Percentiles rank a stretch among this genome's conserved stretches.
phyloP scores from a whole-genome alignment of 2,329 filamentous ascomycete genomes.

The Claviceps sp. region DNA sequence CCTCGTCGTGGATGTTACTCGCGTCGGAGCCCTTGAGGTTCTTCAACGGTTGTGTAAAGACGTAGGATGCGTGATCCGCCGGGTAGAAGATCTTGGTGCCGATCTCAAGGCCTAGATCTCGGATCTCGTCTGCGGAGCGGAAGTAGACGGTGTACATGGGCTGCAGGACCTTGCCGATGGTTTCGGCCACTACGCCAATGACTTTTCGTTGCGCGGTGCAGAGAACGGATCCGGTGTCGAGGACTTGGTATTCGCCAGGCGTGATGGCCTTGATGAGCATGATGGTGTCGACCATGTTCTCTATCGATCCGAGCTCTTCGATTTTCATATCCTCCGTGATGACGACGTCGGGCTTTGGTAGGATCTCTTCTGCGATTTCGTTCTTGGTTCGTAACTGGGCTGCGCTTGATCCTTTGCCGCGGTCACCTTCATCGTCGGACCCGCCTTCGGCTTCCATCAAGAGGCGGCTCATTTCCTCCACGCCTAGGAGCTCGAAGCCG shows the following conservation, averaged over 20 bases:
- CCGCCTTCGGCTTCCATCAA: slow-evolving; percentile 73
- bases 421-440: slow-evolving; percentile 62
- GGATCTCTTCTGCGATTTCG: slow-evolving; percentile 50
- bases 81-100: slow-evolving; percentile 70
- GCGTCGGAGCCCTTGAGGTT: slow-evolving; percentile 80
- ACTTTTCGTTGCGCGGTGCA: slow-evolving; percentile 64
- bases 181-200: slow-evolving; percentile 72
- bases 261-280: slow-evolving; percentile 66
- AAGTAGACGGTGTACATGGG: slow-evolving; percentile 80
- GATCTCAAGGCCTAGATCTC: slow-evolving; percentile 49
- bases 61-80: slow-evolving; percentile 61
- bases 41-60: slow-evolving; percentile 75
- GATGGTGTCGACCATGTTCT: slow-evolving; percentile 66
- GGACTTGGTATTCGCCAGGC: slow-evolving; percentile 69
- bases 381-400: slow-evolving; percentile 65
- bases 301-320: slow-evolving; percentile 58
- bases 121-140: slow-evolving; percentile 52
- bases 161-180: slow-evolving; percentile 71
- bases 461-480: slow-evolving; percentile 72
- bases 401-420: slow-evolving; percentile 22
- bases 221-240: slow-evolving; percentile 73
- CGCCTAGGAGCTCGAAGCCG: slow-evolving; percentile 59
- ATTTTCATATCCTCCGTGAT: slow-evolving; percentile 68
- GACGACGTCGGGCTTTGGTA: slow-evolving; percentile 64
- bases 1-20: slow-evolving; percentile 89